These are phyloP conservation scores for Calamus simplicifolius DNA, from an alignment of 176 grass and related monocot species.

Conservation along the genomic window DNA sequence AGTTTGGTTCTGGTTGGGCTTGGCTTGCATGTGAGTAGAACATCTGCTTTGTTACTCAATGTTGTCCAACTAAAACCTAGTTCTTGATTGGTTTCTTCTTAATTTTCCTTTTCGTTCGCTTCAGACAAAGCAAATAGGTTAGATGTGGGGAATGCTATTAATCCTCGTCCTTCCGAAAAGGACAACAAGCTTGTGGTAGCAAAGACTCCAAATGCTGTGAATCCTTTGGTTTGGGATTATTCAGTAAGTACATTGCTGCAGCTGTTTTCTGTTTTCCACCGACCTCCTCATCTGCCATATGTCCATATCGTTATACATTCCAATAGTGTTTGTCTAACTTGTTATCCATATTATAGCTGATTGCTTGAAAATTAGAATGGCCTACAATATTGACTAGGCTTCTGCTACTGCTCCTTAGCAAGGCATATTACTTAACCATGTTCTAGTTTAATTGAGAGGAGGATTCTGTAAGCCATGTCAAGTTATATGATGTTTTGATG, in stretches of 20 bases:
- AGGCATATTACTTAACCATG: no score
- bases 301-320: no score
- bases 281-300: background rate
- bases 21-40: slow-evolving; percentile 84
- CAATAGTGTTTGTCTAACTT: no score
- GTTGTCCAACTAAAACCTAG: no score
- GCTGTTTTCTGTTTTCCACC: background rate
- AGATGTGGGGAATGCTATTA: slow-evolving; percentile 62
- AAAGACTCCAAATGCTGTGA: slow-evolving; percentile 81
- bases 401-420: background rate
- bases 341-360: no score
- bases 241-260: slow-evolving; percentile 45
- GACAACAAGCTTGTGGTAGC: slow-evolving; percentile 62
- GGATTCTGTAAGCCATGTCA: no score
- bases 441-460: no score
- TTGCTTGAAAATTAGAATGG: background rate
- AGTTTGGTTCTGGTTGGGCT: slow-evolving; percentile 95
- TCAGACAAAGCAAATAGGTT: slow-evolving; percentile 67
- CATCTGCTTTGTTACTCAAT: background rate
- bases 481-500: no score
- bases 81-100: slow-evolving; percentile 2
- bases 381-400: background rate
- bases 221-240: slow-evolving; percentile 84
- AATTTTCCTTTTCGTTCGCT: slow-evolving; percentile 8
- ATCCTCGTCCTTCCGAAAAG: slow-evolving; percentile 65